These are phyloP conservation scores for Didymella segeticola DNA, from an alignment of 2,329 filamentous ascomycete species.

Conservation along the genomic window DNA sequence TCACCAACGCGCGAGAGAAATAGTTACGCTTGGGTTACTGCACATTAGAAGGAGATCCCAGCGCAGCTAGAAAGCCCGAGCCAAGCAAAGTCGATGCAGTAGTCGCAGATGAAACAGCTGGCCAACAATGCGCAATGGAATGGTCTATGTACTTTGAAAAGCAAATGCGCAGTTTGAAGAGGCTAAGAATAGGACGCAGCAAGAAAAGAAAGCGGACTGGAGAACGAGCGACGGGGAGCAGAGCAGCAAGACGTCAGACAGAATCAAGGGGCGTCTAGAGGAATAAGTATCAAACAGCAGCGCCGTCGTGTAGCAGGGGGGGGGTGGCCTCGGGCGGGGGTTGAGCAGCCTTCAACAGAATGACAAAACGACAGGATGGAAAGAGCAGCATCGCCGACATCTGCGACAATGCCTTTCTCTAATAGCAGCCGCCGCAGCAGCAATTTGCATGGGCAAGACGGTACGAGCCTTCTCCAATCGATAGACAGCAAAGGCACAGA, in stretches of 20 bases:
- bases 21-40: slow-evolving; percentile 17
- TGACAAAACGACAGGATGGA: slow-evolving; percentile 18
- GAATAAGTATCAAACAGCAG: slow-evolving; percentile 42
- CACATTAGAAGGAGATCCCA: slow-evolving; percentile 26
- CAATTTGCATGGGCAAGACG: slow-evolving; percentile 6
- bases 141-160: slow-evolving; percentile 12
- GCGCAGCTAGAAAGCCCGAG: background rate
- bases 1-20: slow-evolving; percentile 18
- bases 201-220: slow-evolving; percentile 24
- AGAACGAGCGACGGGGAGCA: slow-evolving; percentile 34
- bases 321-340: slow-evolving; percentile 10
- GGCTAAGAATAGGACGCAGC: slow-evolving; percentile 21
- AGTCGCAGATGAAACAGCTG: slow-evolving; percentile 6
- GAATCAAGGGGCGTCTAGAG: slow-evolving; percentile 27
- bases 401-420: slow-evolving; percentile 20
- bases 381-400: slow-evolving; percentile 12
- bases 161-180: slow-evolving; percentile 6
- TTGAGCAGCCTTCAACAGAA: slow-evolving; percentile 25
- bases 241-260: slow-evolving; percentile 29
- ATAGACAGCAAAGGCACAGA: slow-evolving; percentile 10
- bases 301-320: slow-evolving; percentile 19
- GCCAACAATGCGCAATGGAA: slow-evolving; percentile 8
- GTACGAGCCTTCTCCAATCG: slow-evolving; percentile 13
- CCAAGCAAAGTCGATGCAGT: slow-evolving; percentile 2
- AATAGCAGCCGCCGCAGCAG: slow-evolving; percentile 7